Conservation (phyloP, 345 rosid genomes). For the Litchi chinensis region DNA sequence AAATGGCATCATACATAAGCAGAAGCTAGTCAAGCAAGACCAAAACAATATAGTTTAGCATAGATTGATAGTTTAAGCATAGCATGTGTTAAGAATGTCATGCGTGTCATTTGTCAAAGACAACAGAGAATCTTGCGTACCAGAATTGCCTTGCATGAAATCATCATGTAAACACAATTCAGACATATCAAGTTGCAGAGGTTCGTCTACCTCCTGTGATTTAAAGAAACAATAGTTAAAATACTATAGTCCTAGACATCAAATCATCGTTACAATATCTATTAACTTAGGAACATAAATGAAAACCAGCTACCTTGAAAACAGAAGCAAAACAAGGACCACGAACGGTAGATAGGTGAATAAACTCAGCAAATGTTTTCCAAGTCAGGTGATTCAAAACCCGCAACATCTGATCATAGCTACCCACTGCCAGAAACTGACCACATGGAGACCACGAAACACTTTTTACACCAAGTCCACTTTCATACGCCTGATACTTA, state of each 20-base stretch:
- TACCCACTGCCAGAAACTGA: constrained; percentile 92
- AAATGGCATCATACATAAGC: background rate
- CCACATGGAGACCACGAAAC: constrained; percentile 99
- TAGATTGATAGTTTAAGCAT: background rate
- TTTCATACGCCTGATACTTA: constrained; percentile 95
- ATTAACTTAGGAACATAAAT: constrained; percentile 1
- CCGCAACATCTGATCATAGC: constrained; percentile 95
- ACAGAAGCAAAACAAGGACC: constrained; percentile 88
- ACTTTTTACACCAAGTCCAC: constrained; percentile 93
- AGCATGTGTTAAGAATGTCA: background rate
- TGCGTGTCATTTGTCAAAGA: background rate
- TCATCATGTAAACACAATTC: constrained; percentile 71
- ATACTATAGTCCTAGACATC: constrained; percentile 8
- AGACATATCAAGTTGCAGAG: constrained; percentile 80
- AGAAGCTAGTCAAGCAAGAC: background rate
- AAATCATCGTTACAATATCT: background rate
- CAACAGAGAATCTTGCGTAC: constrained; percentile 32
- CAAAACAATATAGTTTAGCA: background rate
- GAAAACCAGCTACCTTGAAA: constrained; percentile 59
- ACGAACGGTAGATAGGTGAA: constrained; percentile 82
- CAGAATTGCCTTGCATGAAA: constrained; percentile 67
- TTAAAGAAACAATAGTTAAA: constrained; percentile 18
- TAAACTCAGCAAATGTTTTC: constrained; percentile 97
- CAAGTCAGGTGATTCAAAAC: constrained; percentile 87
- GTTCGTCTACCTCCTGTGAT: constrained; percentile 88